Conservation (phyloP, 306 rosid species). For the Quercus engelmannii region DNA sequence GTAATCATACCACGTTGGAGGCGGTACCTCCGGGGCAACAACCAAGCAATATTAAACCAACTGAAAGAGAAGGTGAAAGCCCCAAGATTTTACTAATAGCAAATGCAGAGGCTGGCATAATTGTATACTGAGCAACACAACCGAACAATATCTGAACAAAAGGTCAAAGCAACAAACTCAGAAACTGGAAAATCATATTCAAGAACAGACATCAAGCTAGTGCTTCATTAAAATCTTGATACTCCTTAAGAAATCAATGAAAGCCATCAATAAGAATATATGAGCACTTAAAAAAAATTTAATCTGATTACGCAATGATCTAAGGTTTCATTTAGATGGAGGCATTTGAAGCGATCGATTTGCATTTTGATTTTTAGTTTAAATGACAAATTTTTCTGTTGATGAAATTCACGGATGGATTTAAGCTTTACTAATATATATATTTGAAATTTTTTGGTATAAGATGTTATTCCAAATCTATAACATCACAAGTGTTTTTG, state of each 20-base stretch:
- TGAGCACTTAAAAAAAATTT: background rate
- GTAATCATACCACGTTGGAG: conserved; percentile 43
- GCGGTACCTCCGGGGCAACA: conserved; percentile 55
- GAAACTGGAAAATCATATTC: background rate
- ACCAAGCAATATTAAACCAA: conserved; percentile 40
- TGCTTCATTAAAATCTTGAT: background rate
- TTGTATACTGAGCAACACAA: conserved; percentile 37
- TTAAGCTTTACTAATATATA: too few relatives aligned
- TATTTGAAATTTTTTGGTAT: too few relatives aligned
- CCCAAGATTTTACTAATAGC: conserved; percentile 26
- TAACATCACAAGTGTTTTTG: too few relatives aligned
- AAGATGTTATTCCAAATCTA: too few relatives aligned
- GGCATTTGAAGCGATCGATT: too few relatives aligned
- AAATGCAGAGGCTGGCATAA: conserved; percentile 34
- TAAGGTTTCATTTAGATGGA: too few relatives aligned
- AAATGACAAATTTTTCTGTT: too few relatives aligned
- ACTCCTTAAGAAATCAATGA: background rate
- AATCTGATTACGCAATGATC: background rate
- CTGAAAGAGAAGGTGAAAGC: conserved; percentile 38
- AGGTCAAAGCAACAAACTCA: background rate
- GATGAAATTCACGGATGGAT: too few relatives aligned
- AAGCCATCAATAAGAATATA: background rate
- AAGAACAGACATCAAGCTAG: background rate
- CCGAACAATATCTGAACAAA: conserved; percentile 44
- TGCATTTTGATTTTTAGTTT: too few relatives aligned